Evolutionary conservation across 2,329 filamentous ascomycete genomes (phyloP).

Genomic region (Didymella glomerata): DNA sequence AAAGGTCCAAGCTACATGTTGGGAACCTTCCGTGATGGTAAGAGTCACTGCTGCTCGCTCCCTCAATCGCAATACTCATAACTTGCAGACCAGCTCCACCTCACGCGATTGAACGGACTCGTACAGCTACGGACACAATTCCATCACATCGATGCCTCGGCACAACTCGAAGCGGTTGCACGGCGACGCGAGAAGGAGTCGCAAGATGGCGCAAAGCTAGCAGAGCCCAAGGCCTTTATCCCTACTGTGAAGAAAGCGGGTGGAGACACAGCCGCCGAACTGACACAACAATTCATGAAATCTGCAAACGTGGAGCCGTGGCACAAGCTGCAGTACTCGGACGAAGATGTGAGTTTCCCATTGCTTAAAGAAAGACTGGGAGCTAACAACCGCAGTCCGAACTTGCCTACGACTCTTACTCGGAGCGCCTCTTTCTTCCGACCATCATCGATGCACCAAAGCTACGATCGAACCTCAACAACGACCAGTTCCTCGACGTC

Average conservation of each 20-base stretch:
- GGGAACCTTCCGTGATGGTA: conserved; percentile 86
- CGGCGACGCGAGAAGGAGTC: conserved; percentile 57
- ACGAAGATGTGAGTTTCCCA: conserved; percentile 69
- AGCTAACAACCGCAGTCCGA: conserved; percentile 57
- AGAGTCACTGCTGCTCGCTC: conserved; percentile 35
- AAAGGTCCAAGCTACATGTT: conserved; percentile 84
- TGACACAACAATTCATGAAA: conserved; percentile 79
- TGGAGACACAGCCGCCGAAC: conserved; percentile 70
- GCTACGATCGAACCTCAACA: conserved; percentile 64
- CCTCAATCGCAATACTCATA: conserved; percentile 15
- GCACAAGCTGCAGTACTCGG: conserved; percentile 79
- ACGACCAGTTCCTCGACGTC: conserved; percentile 68
- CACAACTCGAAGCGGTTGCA: conserved; percentile 71
- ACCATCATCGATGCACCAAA: conserved; percentile 54
- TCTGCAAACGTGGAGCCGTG: conserved; percentile 83
- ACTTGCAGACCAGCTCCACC: conserved; percentile 78
- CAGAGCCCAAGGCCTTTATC: conserved; percentile 78
- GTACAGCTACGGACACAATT: conserved; percentile 91
- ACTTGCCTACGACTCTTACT: conserved; percentile 78
- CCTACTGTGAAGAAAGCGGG: conserved; percentile 83
- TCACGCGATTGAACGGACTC: conserved; percentile 82
- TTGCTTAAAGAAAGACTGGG: not conserved
- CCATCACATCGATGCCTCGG: conserved; percentile 86
- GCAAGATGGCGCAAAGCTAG: conserved; percentile 52
- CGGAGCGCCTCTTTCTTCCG: conserved; percentile 72